Evolutionary conservation across 345 rosid genomes (phyloP).

Genomic region (Aquilaria yunnanensis): DNA sequence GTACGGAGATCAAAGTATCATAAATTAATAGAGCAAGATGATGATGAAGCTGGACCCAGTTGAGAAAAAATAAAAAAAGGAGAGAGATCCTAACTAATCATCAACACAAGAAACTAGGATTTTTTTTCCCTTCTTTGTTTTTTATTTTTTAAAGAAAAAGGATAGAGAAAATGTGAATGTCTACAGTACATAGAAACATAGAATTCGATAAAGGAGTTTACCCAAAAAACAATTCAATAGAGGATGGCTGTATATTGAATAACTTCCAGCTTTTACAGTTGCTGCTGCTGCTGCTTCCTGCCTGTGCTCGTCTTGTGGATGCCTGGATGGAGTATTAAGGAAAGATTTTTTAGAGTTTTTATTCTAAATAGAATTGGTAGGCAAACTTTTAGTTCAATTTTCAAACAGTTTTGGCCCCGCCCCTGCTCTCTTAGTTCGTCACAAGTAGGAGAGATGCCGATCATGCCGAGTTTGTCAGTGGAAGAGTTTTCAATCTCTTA

Average conservation of each 20-base stretch:
- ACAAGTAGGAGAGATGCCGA: no score
- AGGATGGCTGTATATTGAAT: conserved; percentile 2
- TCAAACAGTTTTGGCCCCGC: no score
- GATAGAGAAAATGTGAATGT: neutral
- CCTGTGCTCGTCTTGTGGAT: no score
- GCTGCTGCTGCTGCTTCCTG: no score
- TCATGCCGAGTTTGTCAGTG: no score
- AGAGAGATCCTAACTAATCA: conserved; percentile 1
- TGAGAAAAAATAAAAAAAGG: neutral
- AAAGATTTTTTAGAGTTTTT: neutral
- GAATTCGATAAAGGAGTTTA: conserved; percentile 15
- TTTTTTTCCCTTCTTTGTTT: neutral
- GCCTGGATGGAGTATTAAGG: neutral
- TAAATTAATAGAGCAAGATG: neutral
- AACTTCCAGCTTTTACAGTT: conserved; percentile 9
- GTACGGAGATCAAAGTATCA: neutral
- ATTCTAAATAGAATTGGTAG: neutral
- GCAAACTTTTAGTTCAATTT: no score
- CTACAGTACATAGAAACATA: neutral
- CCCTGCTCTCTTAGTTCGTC: no score
- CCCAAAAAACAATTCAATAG: conserved; percentile 3
- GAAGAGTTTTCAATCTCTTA: no score
- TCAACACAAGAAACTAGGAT: conserved; percentile 3
- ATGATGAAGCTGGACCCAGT: conserved; percentile 9
- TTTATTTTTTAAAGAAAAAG: conserved; percentile 7